Base-by-base conservation (phyloP, 83 land plant species). In the Diphasiastrum complanatum region DNA sequence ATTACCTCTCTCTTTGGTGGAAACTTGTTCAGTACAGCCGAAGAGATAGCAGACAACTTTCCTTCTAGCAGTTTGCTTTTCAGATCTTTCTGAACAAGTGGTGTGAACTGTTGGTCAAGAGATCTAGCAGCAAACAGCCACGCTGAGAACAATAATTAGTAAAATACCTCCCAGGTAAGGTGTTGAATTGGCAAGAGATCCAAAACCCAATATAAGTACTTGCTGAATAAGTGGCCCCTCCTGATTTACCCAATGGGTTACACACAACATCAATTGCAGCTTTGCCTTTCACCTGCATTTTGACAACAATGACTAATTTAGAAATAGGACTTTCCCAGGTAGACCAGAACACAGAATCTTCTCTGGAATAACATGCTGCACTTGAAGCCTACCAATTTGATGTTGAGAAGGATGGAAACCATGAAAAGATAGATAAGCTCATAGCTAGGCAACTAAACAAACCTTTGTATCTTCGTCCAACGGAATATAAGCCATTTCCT, bases 401-500 rank as follows among this genome's bases (percentile, higher is more conserved):
- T 6, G 51, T 48, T 5, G n/a, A n/a, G 14, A 8, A 14, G 43
- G 43, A 8, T 38, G 12, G 14, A 38, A 38, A 38, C 8, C 43
- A 8, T 18, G 24, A 54, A 5, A 54, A 22, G 29, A 11, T 19
- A 11, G 20, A 49, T 5, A 14, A 49, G 19, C 20, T 25, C 25
- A 54, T 28, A 54, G 11, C 4, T n/a, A 30, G 11, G 29, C 3
- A 54, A 32, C 14, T 11, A 11, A 18, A 20, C 68, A 58, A 63
- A 89, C 99, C 97, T 95, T 95, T 16, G 97, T 90, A 18, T 95
- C 99, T 53, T 95, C 99, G 58, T 95, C 97, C 51, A 95, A 62
- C 28, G 99, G 99, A 65, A 95, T 95, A 48, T 95, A 95, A 14
- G 97, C 99, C 99, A 95, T 95, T 70, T 95, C 99, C 56, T 95